phyloP scores from a whole-genome alignment of 83 land plant species.

The Isoetes engelmannii region DNA sequence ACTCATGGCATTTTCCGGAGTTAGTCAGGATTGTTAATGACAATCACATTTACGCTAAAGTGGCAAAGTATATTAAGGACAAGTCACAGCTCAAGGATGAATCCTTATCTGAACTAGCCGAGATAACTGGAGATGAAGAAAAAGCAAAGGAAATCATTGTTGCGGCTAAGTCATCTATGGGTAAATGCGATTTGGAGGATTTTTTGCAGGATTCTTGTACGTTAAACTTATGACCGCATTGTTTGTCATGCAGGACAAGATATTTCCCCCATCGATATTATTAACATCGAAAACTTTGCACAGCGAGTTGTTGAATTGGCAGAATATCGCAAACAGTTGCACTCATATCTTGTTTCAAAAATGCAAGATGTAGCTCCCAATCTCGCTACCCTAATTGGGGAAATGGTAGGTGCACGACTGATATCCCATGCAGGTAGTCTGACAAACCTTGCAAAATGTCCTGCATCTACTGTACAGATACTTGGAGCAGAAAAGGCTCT shows the following conservation, averaged over 20 bases:
- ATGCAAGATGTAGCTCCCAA: constrained; percentile 97
- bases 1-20: constrained; percentile 98
- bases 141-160: constrained; percentile 83
- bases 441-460: constrained; percentile 90
- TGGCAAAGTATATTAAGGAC: constrained; percentile 65
- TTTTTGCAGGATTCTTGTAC: too few species aligned
- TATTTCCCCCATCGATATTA: constrained; percentile 71
- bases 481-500: constrained; percentile 99
- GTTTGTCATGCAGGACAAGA: constrained; percentile 62
- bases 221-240: too few species aligned
- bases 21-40: constrained; percentile 85
- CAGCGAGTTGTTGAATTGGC: constrained; percentile 70
- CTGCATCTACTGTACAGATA: constrained; percentile 94
- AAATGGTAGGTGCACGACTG: constrained; percentile 93
- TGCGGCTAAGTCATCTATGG: constrained; percentile 96
- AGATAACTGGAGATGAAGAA: constrained; percentile 83
- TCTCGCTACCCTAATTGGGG: constrained; percentile 85
- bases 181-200: constrained; percentile 20
- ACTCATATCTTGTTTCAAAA: constrained; percentile 75
- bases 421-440: constrained; percentile 99
- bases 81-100: constrained; percentile 62
- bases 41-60: constrained; percentile 82
- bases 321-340: constrained; percentile 72
- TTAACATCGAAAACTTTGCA: constrained; percentile 79
- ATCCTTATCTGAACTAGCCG: constrained; percentile 52